Base-by-base conservation (phyloP, 768 basidiomycete species). In the Hydnomerulius pinastri region DNA sequence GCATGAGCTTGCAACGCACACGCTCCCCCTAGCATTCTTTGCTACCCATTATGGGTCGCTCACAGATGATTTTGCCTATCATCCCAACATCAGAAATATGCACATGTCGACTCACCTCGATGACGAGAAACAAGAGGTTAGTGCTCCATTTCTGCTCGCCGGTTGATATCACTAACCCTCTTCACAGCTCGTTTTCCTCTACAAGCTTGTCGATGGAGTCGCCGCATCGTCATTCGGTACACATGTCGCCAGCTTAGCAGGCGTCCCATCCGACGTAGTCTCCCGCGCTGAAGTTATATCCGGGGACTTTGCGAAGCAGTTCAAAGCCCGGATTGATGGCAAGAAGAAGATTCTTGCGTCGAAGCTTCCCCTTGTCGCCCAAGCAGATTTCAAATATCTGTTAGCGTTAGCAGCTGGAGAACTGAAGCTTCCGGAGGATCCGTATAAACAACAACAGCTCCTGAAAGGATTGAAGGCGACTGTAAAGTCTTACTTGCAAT, bases 1-100 rank as follows among this genome's bases (percentile, higher is more conserved):
- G 17, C 97, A 99, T 66, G 85, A 96, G 63, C 79, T 99, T 13
- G 92, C 97, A 1, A 97, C 95, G 0, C 91, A 92, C 60, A 94
- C 92, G 0, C 73, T 97, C 4, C 87, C 95, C 10, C 72, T 98
- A 23, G 87, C 91, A 2, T 97, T 98, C 76, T 99, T 99, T 61
- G 96, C 97, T 29, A 99, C 97, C 0, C 97, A 99, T 69, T 99
- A 98, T 58, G 93, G 93, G 3, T 90, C 93, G 1, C 76, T 98
- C 36, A 97, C 96, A 7, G 92, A 97, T 59, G 96, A 98, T 65
- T 98, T 89, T 65, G 79, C 80, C 2, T 92, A 92, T 59, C 92
- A 95, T 63, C 89, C 91, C 1, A 97, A 95, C 61, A 90, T 98
- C 57, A 78, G 91, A 48, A 90, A 86, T 48, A 96, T 96, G 87